Percentiles rank a stretch among this genome's conserved stretches.
Evolutionary conservation across 495 filamentous ascomycete genomes (phyloP).

Genomic region (Penicillium atrosanguineum): DNA sequence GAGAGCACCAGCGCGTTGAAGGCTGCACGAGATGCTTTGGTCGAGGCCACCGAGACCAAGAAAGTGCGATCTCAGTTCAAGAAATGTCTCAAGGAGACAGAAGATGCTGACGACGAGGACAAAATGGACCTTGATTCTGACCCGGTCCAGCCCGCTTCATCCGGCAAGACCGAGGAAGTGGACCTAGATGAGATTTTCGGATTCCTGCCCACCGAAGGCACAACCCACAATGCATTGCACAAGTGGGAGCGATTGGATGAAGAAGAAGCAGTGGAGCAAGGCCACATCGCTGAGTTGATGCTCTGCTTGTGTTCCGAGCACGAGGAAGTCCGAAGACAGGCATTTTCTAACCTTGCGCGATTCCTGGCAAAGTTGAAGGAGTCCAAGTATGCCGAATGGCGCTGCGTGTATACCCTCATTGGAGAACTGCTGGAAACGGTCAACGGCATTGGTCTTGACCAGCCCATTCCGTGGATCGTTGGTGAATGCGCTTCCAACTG

Average conservation of each 20-base stretch:
- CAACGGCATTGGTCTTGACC: slow-evolving; percentile 46
- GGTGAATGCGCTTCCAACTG: slow-evolving; percentile 71
- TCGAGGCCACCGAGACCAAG: slow-evolving; percentile 39
- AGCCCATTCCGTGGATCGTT: slow-evolving; percentile 68
- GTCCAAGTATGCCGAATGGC: slow-evolving; percentile 72
- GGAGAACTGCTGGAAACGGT: slow-evolving; percentile 77
- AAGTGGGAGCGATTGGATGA: slow-evolving; percentile 74
- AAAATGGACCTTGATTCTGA: slow-evolving; percentile 22
- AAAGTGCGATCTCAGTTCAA: slow-evolving; percentile 38
- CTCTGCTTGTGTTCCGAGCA: slow-evolving; percentile 73
- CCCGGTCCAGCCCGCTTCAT: neutral
- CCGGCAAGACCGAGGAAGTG: slow-evolving; percentile 15
- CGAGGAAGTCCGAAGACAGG: slow-evolving; percentile 70
- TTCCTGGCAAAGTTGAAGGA: slow-evolving; percentile 64
- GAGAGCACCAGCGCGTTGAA: slow-evolving; percentile 42
- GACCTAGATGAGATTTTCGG: slow-evolving; percentile 44
- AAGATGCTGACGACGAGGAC: slow-evolving; percentile 21
- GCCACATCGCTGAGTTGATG: slow-evolving; percentile 62
- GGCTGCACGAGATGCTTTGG: slow-evolving; percentile 38
- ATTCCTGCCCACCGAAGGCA: slow-evolving; percentile 38
- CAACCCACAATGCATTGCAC: slow-evolving; percentile 40
- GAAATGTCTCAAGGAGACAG: slow-evolving; percentile 37
- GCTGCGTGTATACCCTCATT: slow-evolving; percentile 70
- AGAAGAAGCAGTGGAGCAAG: slow-evolving; percentile 71
- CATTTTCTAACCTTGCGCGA: slow-evolving; percentile 62